phyloP scores from a whole-genome alignment of 1,139 yeast genomes.

The Kurtzmaniella quercitrusa region DNA sequence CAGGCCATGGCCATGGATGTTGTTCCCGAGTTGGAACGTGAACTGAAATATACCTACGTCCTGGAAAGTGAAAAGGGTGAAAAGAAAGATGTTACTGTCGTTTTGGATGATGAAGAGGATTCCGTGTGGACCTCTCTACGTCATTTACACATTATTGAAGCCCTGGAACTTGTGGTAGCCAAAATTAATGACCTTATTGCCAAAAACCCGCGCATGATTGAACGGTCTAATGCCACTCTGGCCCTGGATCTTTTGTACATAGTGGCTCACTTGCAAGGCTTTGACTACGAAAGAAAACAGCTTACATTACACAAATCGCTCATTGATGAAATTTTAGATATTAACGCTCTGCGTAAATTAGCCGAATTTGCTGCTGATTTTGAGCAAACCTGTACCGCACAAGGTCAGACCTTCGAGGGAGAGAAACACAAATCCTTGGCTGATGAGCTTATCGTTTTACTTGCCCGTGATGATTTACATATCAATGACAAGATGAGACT shows the following conservation, averaged over 20 bases:
- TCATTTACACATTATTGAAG: constrained; percentile 75
- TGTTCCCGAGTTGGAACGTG: constrained; percentile 45
- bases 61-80: constrained; percentile 63
- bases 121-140: constrained; percentile 72
- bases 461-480: constrained; percentile 50
- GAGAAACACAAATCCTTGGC: constrained; percentile 60
- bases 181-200: constrained; percentile 65
- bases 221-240: constrained; percentile 56
- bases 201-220: constrained; percentile 70
- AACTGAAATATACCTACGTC: constrained; percentile 55
- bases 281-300: constrained; percentile 62
- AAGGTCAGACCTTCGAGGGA: constrained; percentile 72
- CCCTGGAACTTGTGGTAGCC: constrained; percentile 58
- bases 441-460: constrained; percentile 57
- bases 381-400: constrained; percentile 73
- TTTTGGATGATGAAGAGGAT: constrained; percentile 60
- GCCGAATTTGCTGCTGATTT: constrained; percentile 63
- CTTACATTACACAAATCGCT: constrained; percentile 57
- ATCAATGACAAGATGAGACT: constrained; percentile 70
- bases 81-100: constrained; percentile 33
- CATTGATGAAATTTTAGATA: constrained; percentile 54
- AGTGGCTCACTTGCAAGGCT: constrained; percentile 65
- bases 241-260: constrained; percentile 61
- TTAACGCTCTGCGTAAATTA: constrained; percentile 49
- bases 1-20: constrained; percentile 91